These are phyloP conservation scores for Colletotrichum sp. DNA, from an alignment of 2,329 filamentous ascomycete species.

Conservation along the genomic window DNA sequence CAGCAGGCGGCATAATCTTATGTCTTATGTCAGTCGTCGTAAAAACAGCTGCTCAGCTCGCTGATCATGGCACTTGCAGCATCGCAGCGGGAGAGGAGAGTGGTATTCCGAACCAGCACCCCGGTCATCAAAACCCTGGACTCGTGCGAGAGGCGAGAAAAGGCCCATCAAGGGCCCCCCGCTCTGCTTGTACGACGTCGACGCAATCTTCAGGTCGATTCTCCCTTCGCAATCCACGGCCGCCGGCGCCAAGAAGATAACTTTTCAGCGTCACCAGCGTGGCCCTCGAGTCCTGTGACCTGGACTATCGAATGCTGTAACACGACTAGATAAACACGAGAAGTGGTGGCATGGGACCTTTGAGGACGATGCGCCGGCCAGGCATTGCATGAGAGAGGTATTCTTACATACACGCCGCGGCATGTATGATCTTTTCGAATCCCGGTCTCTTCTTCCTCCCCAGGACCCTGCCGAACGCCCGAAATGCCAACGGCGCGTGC, in stretches of 20 bases:
- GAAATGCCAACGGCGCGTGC: not conserved
- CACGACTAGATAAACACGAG: slow-evolving; percentile 1
- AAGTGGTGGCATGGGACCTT: not conserved
- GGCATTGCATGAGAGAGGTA: not conserved
- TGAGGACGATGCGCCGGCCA: not conserved
- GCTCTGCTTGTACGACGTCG: not conserved
- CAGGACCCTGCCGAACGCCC: not conserved
- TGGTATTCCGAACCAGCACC: not conserved
- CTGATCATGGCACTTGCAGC: not conserved
- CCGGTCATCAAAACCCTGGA: not conserved
- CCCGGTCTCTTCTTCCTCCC: not conserved
- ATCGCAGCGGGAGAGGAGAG: not conserved
- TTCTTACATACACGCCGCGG: not conserved
- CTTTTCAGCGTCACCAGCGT: not conserved
- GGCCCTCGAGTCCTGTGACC: not conserved
- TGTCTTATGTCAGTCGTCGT: not conserved
- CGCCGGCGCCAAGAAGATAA: not conserved
- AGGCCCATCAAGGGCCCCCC: not conserved
- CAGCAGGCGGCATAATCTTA: not conserved
- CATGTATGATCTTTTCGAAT: not conserved
- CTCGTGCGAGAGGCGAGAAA: not conserved
- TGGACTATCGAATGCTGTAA: slow-evolving; percentile 18
- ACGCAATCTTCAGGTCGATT: not conserved
- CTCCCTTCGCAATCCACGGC: not conserved
- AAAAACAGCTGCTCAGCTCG: not conserved